A percentile compares a stretch with the other conserved stretches of the same genome.
phyloP scores from a whole-genome alignment of 1,284 basidiomycete genomes.

The Ceratobasidium sp. region DNA sequence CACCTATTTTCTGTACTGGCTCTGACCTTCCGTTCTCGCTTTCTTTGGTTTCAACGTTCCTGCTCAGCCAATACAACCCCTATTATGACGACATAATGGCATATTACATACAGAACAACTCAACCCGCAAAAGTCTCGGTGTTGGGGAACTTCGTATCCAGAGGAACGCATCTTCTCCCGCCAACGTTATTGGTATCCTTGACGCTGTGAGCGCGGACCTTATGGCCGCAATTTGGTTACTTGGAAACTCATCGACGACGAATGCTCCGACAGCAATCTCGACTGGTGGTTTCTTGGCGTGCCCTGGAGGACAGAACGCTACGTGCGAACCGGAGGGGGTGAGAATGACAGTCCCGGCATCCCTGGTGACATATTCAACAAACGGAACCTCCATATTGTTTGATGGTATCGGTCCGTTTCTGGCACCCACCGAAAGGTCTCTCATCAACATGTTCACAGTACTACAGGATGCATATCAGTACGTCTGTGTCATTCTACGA shows the following conservation, averaged over 20 bases:
- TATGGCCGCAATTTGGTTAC: not conserved
- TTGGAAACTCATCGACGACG: not conserved
- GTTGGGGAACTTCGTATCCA: not conserved
- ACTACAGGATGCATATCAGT: conserved; percentile 25
- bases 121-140: not conserved
- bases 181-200: conserved; percentile 12
- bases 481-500: not conserved
- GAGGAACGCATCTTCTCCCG: not conserved
- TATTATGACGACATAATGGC: conserved; percentile 8
- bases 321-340: conserved; percentile 13
- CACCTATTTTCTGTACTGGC: conserved; percentile 19
- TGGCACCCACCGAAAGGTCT: not conserved
- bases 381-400: not conserved
- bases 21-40: conserved; percentile 21
- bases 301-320: conserved; percentile 8
- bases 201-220: conserved; percentile 14
- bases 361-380: not conserved
- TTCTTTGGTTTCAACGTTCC: conserved; percentile 8
- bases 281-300: conserved; percentile 16
- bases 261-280: not conserved
- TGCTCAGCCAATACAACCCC: not conserved
- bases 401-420: not conserved
- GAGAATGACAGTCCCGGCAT: conserved; percentile 12
- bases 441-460: conserved; percentile 21
- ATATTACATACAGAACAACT: not conserved